Conservation (phyloP, 2,329 filamentous ascomycete genomes). For the Annulohypoxylon truncatum region DNA sequence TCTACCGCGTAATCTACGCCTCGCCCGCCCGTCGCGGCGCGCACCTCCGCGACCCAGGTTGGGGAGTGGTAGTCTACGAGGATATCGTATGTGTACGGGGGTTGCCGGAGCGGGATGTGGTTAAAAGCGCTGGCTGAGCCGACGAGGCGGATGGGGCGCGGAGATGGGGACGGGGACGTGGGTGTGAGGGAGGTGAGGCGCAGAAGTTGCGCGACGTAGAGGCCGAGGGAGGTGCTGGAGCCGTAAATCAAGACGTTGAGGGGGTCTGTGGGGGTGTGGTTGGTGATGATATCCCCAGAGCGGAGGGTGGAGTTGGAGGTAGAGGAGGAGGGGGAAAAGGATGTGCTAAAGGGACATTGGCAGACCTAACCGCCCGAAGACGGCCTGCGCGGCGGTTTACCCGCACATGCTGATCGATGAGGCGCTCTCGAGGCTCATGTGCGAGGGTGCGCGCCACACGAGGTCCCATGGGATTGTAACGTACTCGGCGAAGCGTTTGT, state of each 20-base stretch:
- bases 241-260: conserved; percentile 19
- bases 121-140: conserved; percentile 8
- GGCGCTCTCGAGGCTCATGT: conserved; percentile 8
- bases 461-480: conserved; percentile 8
- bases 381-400: neutral
- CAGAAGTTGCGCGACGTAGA: conserved; percentile 4
- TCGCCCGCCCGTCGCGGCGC: neutral
- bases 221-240: conserved; percentile 9
- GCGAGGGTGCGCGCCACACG: neutral
- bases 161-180: neutral
- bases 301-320: neutral
- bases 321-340: neutral
- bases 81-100: conserved; percentile 2
- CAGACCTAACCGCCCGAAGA: conserved; percentile 8
- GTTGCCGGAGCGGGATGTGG: neutral
- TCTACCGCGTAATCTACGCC: conserved; percentile 12
- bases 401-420: conserved; percentile 3
- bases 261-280: neutral
- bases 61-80: conserved; percentile 8
- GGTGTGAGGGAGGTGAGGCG: neutral
- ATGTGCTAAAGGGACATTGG: conserved; percentile 4
- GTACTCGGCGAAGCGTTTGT: conserved; percentile 21
- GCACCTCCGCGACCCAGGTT: neutral
- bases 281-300: neutral
- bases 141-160: neutral